A percentile compares a stretch with the other conserved stretches of the same genome.
Evolutionary conservation across 371 early-diverging fungal genomes (phyloP).

Genomic region (Mortierella sp.): DNA sequence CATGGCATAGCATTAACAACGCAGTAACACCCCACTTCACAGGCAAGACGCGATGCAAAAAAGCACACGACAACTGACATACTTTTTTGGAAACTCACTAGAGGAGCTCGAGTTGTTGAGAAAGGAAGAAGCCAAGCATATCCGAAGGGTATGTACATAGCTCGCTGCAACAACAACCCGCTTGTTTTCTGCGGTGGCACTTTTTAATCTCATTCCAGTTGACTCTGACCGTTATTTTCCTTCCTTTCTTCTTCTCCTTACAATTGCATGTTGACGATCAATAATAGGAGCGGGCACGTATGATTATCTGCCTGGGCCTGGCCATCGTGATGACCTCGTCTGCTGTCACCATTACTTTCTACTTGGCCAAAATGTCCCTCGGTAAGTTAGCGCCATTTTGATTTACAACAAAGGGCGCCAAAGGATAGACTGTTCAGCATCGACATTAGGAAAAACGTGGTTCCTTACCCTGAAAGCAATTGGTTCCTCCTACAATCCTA

Average conservation of each 20-base stretch:
- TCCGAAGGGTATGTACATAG: slow-evolving; percentile 26
- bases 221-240: neutral
- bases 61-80: neutral
- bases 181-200: no score
- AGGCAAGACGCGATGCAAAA: neutral
- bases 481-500: neutral
- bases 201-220: neutral
- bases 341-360: slow-evolving; percentile 45
- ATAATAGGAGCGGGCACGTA: slow-evolving; percentile 37
- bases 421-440: no score
- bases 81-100: neutral
- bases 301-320: slow-evolving; percentile 37
- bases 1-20: no score
- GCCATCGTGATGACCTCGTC: slow-evolving; percentile 48
- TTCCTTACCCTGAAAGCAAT: neutral
- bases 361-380: slow-evolving; percentile 43
- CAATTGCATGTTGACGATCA: neutral
- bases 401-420: neutral
- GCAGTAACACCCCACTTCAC: neutral
- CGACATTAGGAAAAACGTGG: neutral
- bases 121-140: slow-evolving; percentile 49
- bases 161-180: neutral
- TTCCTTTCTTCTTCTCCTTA: neutral
- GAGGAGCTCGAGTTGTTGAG: slow-evolving; percentile 34
- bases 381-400: slow-evolving; percentile 17